Evolutionary conservation across 805 yeast species (phyloP).

Genomic region (Pichia occidentalis): DNA sequence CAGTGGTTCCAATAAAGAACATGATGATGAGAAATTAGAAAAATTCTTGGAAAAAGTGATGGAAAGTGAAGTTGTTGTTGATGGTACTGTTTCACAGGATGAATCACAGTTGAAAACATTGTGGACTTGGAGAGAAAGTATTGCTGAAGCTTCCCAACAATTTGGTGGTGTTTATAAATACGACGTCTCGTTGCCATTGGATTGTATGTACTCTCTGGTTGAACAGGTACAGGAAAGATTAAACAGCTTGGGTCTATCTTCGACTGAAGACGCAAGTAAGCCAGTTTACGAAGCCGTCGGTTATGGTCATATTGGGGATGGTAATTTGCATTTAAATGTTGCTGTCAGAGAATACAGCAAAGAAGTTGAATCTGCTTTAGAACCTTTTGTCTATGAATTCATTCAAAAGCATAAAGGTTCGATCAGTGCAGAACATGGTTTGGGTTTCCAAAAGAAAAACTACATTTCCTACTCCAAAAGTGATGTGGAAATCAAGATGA

Average conservation of each 20-base stretch:
- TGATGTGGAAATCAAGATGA: conserved; percentile 60
- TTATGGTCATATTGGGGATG: conserved; percentile 98
- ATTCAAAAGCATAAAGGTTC: conserved; percentile 71
- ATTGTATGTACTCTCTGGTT: conserved; percentile 74
- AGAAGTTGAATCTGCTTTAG: conserved; percentile 71
- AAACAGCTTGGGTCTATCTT: conserved; percentile 48
- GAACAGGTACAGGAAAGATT: conserved; percentile 66
- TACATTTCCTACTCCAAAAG: conserved; percentile 82
- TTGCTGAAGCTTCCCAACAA: conserved; percentile 81
- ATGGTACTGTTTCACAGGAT: conserved; percentile 95
- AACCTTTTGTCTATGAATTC: conserved; percentile 95
- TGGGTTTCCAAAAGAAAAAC: conserved; percentile 93
- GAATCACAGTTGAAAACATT: conserved; percentile 75
- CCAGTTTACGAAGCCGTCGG: conserved; percentile 91
- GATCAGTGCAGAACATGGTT: conserved; percentile 94
- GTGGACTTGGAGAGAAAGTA: conserved; percentile 95
- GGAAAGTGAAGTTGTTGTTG: conserved; percentile 79
- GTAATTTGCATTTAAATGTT: conserved; percentile 90
- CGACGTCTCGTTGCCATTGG: conserved; percentile 87
- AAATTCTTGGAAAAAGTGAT: conserved; percentile 74
- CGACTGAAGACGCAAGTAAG: conserved; percentile 49
- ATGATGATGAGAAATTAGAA: conserved; percentile 87
- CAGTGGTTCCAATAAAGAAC: conserved; percentile 90
- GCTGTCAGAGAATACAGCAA: conserved; percentile 79
- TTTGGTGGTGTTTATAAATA: conserved; percentile 96